Conservation (phyloP, 177 flowering plant species). For the Vitis hybrid region DNA sequence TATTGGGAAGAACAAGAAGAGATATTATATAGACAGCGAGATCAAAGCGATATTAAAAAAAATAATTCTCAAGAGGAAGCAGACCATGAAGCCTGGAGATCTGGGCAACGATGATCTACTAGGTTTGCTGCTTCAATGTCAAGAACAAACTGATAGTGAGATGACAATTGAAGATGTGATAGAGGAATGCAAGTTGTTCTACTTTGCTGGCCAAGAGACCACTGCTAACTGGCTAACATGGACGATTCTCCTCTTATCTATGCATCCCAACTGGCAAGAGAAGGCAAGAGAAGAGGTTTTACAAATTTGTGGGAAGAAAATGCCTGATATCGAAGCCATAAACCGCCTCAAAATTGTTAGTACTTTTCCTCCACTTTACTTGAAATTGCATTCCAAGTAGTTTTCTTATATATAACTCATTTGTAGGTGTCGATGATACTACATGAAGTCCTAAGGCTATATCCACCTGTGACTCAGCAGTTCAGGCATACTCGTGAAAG, state of each 20-base stretch:
- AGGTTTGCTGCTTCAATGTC: constrained; percentile 31
- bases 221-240: constrained; percentile 45
- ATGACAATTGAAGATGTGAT: constrained; percentile 50
- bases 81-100: constrained; percentile 18
- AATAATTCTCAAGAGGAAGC: constrained; percentile 30
- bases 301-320: constrained; percentile 24
- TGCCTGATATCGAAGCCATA: constrained; percentile 31
- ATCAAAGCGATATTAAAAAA: constrained; percentile 31
- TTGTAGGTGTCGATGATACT: too few relatives aligned
- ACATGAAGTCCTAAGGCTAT: too few relatives aligned
- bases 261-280: constrained; percentile 56
- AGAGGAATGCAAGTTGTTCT: constrained; percentile 56
- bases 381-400: too few relatives aligned
- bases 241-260: constrained; percentile 41
- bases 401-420: too few relatives aligned
- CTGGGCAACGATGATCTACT: constrained; percentile 32
- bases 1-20: too few relatives aligned
- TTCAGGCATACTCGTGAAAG: too few relatives aligned
- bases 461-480: too few relatives aligned
- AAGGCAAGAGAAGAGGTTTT: constrained; percentile 56
- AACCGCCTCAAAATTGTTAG: constrained; percentile 42
- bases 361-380: neutral
- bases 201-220: constrained; percentile 60
- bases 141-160: constrained; percentile 8
- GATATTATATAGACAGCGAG: neutral